A percentile compares a stretch with the other conserved stretches of the same genome.
Evolutionary conservation across 2,329 filamentous ascomycete species (phyloP).

Genomic region (Monilinia fructigena): DNA sequence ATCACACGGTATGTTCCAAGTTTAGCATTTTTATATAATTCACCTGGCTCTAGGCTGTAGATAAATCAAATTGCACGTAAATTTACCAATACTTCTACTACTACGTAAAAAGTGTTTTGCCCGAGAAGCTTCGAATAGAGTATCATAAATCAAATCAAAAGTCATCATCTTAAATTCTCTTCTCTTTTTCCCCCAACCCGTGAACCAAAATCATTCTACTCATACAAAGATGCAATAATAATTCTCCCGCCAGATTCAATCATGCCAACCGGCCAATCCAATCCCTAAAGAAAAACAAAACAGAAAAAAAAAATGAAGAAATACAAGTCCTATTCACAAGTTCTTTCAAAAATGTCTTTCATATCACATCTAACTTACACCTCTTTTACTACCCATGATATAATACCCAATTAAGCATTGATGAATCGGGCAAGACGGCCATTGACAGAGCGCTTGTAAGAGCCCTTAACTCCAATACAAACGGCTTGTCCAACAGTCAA

Average conservation of each 20-base stretch:
- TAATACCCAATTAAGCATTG: neutral
- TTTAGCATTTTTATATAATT: neutral
- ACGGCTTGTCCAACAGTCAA: constrained; percentile 35
- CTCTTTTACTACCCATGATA: too few species aligned
- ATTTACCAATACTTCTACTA: neutral
- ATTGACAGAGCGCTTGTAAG: constrained; percentile 11
- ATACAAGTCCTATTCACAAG: neutral
- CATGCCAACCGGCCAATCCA: neutral
- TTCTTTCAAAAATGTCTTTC: neutral
- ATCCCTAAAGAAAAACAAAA: neutral
- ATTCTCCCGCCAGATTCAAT: neutral
- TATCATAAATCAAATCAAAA: neutral
- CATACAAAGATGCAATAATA: constrained; percentile 16
- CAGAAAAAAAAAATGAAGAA: neutral
- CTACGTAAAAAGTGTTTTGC: too few species aligned
- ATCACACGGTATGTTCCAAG: too few species aligned
- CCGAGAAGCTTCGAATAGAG: too few species aligned
- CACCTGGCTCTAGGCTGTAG: neutral
- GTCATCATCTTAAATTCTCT: neutral
- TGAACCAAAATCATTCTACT: constrained; percentile 8
- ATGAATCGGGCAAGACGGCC: constrained; percentile 17
- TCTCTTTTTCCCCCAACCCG: neutral
- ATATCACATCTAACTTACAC: neutral
- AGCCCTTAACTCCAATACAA: constrained; percentile 29
- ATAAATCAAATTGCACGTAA: too few species aligned